phyloP scores from a whole-genome alignment of 2,329 filamentous ascomycete genomes.

The Aquanectria penicillioides region DNA sequence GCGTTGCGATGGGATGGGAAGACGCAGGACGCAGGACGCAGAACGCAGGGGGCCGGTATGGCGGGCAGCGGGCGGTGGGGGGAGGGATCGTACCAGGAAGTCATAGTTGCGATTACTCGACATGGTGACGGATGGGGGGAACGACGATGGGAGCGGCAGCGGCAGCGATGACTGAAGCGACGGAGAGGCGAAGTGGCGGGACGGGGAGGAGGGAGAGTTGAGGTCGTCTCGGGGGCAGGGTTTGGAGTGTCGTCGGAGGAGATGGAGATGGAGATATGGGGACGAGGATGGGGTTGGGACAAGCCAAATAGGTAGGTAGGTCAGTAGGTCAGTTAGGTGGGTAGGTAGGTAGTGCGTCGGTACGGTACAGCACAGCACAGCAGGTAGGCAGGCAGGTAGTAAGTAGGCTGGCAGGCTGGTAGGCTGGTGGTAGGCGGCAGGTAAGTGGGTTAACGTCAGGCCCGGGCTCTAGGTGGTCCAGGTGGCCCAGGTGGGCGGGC shows the following conservation, averaged over 20 bases:
- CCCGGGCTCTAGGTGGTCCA: no score
- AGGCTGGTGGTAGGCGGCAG: background rate
- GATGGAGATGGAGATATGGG: slow-evolving; percentile 15
- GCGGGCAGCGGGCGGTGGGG: slow-evolving; percentile 30
- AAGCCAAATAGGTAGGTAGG: slow-evolving; percentile 2
- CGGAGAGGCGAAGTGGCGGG: slow-evolving; percentile 25
- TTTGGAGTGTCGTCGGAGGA: slow-evolving; percentile 11
- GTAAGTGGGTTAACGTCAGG: slow-evolving; percentile 8
- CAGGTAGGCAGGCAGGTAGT: background rate
- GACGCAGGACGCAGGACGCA: slow-evolving; percentile 3
- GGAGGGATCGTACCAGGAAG: slow-evolving; percentile 79
- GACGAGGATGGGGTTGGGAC: slow-evolving; percentile 5
- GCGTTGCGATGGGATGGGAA: slow-evolving; percentile 7
- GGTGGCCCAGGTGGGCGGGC: background rate
- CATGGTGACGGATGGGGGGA: slow-evolving; percentile 66
- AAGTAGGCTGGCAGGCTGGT: background rate
- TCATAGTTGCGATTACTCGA: slow-evolving; percentile 99
- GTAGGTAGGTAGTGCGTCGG: slow-evolving; percentile 4
- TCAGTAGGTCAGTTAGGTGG: background rate
- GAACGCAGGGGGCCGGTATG: slow-evolving; percentile 28
- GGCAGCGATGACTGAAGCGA: slow-evolving; percentile 28
- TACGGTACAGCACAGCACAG: slow-evolving; percentile 1
- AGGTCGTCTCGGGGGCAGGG: slow-evolving; percentile 5
- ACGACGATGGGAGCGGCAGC: slow-evolving; percentile 18
- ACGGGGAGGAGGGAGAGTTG: slow-evolving; percentile 16